Base-by-base conservation (phyloP, 192 early-diverging fungal genomes). In the Podila epicladia region DNA sequence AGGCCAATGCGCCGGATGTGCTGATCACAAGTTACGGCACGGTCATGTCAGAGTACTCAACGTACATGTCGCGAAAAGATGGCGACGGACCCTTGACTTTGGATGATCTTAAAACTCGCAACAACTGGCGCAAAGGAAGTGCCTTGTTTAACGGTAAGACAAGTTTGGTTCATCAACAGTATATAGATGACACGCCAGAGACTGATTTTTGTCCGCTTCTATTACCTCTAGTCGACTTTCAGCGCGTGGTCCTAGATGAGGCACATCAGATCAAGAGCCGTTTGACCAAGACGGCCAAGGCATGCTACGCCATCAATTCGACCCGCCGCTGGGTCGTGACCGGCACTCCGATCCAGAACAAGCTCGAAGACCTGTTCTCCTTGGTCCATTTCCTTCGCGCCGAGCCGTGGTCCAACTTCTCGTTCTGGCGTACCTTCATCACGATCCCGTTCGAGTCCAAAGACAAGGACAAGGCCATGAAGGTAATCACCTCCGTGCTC, bases 231-330 rank as follows among this genome's bases (percentile, higher is more conserved):
- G 85, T 97, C 4, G 87, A 94, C 49, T 99, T 95, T 91, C 89
- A 92, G 71, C 85, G 97, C 38, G 86, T 97, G 17, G 91, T 98
- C n/a, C 75, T 98, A 38, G 97, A 98, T 68, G 97, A 98, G 79
- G 97, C 97, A 1, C 97, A 98, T 82, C 88, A 91, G 22, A 97
- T 98, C 69, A 97, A 97, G 66, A 92, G 93, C 68, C 82, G 90
- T 11, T 85, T 85, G 58, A 96, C 93, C 31, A 82, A 88, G 55
- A 93, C 94, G 22, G 85, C 93, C 5, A 91, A 92, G 62, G 95
- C 94, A 0, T 91, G 92, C 19, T 89, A 87, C 68, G 87, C 89
- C 11, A 66, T 99, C 17, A 83, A 80, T 9, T 92, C 93, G 17
- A 76, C 84, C 35, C 80, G 92, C 17, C 85, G 95, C 22, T 99